Evolutionary conservation across 108 stramenopile species (phyloP), one percentile per base, ranked within the genome.

Genomic region (Asterionellopsis glacialis): DNA sequence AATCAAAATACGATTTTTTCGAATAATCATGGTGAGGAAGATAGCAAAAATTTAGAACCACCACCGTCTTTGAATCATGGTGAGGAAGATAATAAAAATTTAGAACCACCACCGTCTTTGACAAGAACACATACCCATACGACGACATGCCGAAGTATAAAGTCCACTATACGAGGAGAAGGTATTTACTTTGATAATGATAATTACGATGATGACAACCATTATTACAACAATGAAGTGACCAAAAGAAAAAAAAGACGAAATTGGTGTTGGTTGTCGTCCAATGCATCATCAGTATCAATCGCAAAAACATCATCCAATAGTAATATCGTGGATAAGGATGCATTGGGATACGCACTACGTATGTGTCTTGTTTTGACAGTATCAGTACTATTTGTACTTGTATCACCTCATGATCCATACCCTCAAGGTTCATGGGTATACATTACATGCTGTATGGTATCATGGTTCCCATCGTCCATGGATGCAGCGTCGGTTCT

Each of bases 401-500:
- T 69, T 11, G 39, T 69, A 1, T 18, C 24, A 1, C 39, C 15
- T 11, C 1, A 51, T 1, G 9, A 16, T 21, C 16, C 47, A 16
- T 65, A 41, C 19, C 65, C 65, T 12, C 44, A 73, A 11, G 72
- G 72, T 5, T 58, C 59, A 54, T 73, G 72, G 72, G 72, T 73
- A 1, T 24, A 55, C 10, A 45, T 73, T 51, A 62, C 65, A 12
- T 65, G 52, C 21, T 47, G 66, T 15, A 58, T 73, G 23, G 72
- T 73, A 13, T 51, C 55, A 26, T 73, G 72, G 72, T 73, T 73
- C 41, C 72, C 72, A 19, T 11, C 18, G 0, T 33, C 33, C 5
- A n/a, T 73, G 59, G 72, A 73, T 67, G 72, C 72, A 6, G 72
- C 72, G 26, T 52, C 49, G 1, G 72, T 73, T 1, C 52, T 73